Conservation (phyloP, 371 early-diverging fungal species). For the Parasitella parasitica region DNA sequence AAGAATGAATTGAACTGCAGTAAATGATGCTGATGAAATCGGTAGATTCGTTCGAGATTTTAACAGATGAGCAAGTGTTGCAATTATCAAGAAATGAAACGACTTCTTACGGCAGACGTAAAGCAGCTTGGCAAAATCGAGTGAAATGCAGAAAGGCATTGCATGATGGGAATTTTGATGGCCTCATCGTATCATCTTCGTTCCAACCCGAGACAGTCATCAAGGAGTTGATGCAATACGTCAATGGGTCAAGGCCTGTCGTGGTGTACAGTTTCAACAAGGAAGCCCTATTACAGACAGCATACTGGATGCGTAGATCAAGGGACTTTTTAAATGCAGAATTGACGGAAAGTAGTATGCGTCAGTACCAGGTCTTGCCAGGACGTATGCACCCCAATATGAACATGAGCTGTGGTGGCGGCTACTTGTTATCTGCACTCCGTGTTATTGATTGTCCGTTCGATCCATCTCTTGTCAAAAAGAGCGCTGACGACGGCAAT, state of each 20-base stretch:
- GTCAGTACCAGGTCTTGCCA: slow-evolving; percentile 88
- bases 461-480: slow-evolving; percentile 28
- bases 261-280: slow-evolving; percentile 82
- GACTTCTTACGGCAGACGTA: slow-evolving; percentile 36
- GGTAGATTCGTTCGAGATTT: slow-evolving; percentile 34
- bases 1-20: too few relatives aligned
- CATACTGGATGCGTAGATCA: slow-evolving; percentile 69
- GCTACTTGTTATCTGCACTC: slow-evolving; percentile 76
- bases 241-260: slow-evolving; percentile 82
- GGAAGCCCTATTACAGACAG: slow-evolving; percentile 77
- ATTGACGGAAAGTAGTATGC: slow-evolving; percentile 85
- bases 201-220: slow-evolving; percentile 73
- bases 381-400: slow-evolving; percentile 94
- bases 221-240: slow-evolving; percentile 60
- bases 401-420: slow-evolving; percentile 86
- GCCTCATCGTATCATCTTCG: slow-evolving; percentile 80
- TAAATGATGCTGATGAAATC: not conserved
- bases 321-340: slow-evolving; percentile 75
- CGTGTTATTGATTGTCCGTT: slow-evolving; percentile 56
- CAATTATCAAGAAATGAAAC: slow-evolving; percentile 31
- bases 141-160: slow-evolving; percentile 35
- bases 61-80: slow-evolving; percentile 34
- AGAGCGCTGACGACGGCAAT: slow-evolving; percentile 5
- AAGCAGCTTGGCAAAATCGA: slow-evolving; percentile 25
- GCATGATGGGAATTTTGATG: slow-evolving; percentile 61